phyloP scores from a whole-genome alignment of 2,329 filamentous ascomycete species.

The Neofusicoccum cordaticola region DNA sequence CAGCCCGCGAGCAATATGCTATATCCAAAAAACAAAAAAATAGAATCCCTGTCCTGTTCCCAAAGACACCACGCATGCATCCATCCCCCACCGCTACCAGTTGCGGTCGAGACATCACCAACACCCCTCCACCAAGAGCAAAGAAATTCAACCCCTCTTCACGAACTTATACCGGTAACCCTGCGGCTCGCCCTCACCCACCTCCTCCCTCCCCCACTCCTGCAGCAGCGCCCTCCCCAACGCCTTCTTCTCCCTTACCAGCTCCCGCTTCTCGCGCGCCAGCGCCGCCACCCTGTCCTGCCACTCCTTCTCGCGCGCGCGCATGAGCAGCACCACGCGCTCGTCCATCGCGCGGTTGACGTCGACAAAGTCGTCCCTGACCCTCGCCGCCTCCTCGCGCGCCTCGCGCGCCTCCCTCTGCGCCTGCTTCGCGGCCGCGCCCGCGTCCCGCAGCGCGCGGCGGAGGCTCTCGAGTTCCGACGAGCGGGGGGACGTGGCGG shows the following conservation, averaged over 20 bases:
- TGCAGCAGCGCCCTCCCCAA: constrained; percentile 61
- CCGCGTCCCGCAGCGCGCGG: background rate
- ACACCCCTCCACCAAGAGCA: background rate
- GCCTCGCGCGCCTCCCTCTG: background rate
- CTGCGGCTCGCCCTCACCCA: constrained; percentile 31
- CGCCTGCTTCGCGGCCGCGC: background rate
- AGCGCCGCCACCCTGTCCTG: constrained; percentile 18
- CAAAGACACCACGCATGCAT: too few species aligned
- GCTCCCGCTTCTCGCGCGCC: constrained; percentile 29
- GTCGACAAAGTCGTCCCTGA: background rate
- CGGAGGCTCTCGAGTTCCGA: constrained; percentile 1
- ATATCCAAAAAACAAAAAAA: too few species aligned
- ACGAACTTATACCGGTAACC: constrained; percentile 32
- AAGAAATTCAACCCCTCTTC: background rate
- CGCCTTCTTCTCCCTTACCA: constrained; percentile 34
- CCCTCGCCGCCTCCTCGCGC: background rate
- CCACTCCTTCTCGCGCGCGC: constrained; percentile 7
- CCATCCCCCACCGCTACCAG: too few species aligned
- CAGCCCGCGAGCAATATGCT: too few species aligned
- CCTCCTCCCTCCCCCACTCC: constrained; percentile 70
- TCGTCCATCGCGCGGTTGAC: constrained; percentile 16
- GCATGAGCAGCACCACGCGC: constrained; percentile 2
- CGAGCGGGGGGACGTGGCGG: background rate
- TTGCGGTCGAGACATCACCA: too few species aligned
- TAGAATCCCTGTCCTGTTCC: too few species aligned